Conservation (phyloP, 2,329 filamentous ascomycete genomes). For the Berkeleyomyces rouxiae region DNA sequence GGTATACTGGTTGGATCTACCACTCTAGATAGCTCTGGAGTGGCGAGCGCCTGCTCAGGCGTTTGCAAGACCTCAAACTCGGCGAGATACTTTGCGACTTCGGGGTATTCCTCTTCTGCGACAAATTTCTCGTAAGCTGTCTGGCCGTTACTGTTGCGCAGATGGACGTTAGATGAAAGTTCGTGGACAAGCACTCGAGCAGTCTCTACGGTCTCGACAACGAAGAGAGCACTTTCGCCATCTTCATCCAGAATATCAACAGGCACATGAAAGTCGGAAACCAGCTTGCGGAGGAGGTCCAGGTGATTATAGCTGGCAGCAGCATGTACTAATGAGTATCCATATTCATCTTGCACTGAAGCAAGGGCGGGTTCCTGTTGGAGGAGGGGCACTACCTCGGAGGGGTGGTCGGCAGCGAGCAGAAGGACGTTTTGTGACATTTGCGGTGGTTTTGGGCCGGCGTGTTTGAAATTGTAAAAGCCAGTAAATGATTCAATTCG, state of each 20-base stretch:
- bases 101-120: conserved; percentile 60
- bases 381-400: conserved; percentile 57
- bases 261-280: conserved; percentile 60
- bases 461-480: neutral
- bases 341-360: conserved; percentile 67
- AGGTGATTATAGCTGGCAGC: conserved; percentile 84
- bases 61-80: conserved; percentile 19
- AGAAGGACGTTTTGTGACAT: conserved; percentile 50
- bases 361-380: conserved; percentile 60
- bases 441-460: neutral
- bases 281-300: conserved; percentile 57
- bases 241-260: conserved; percentile 80
- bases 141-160: conserved; percentile 56
- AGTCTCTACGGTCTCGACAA: conserved; percentile 65
- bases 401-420: conserved; percentile 67
- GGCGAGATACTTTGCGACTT: conserved; percentile 55
- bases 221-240: conserved; percentile 84
- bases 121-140: conserved; percentile 70
- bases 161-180: conserved; percentile 49
- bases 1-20: conserved; percentile 15
- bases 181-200: conserved; percentile 72
- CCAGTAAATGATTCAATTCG: neutral
- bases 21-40: neutral
- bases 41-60: conserved; percentile 14
- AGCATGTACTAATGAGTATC: conserved; percentile 87